Evolutionary conservation across 2,329 filamentous ascomycete species (phyloP).

Genomic region (Ambrosiella beaveri): DNA sequence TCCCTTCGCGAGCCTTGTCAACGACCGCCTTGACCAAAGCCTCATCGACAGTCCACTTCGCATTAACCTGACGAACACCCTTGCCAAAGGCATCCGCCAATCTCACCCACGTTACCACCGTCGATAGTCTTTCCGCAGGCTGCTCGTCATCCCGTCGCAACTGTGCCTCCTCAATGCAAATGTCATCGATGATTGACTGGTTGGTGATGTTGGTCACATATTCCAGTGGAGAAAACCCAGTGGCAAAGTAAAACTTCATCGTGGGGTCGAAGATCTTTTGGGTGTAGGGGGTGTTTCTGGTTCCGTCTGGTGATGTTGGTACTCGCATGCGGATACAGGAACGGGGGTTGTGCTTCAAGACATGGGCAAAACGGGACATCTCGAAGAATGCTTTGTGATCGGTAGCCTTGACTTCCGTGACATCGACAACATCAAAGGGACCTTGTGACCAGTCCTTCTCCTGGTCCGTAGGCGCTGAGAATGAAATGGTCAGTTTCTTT

Average conservation of each 20-base stretch:
- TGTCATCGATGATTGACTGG: not conserved
- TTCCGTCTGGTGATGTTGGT: not conserved
- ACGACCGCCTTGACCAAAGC: not conserved
- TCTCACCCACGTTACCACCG: not conserved
- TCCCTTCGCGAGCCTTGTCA: not conserved
- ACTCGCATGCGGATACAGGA: not conserved
- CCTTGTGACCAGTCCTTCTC: not conserved
- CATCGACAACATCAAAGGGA: not conserved
- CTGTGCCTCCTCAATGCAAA: not conserved
- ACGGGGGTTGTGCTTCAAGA: not conserved
- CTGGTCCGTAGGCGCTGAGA: not conserved
- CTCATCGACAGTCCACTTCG: not conserved
- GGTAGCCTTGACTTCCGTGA: not conserved
- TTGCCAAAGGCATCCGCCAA: not conserved
- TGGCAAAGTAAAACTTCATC: not conserved
- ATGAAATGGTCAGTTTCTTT: not conserved
- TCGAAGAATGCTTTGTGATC: not conserved
- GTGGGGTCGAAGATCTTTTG: not conserved
- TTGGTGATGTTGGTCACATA: not conserved
- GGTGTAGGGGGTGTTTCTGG: too few relatives aligned
- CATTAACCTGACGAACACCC: not conserved
- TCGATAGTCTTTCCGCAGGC: not conserved
- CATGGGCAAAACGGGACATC: not conserved
- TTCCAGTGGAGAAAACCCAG: not conserved
- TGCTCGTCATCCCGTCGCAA: not conserved